Conservation (phyloP, 2,329 filamentous ascomycete genomes). For the Colletotrichum sp. region DNA sequence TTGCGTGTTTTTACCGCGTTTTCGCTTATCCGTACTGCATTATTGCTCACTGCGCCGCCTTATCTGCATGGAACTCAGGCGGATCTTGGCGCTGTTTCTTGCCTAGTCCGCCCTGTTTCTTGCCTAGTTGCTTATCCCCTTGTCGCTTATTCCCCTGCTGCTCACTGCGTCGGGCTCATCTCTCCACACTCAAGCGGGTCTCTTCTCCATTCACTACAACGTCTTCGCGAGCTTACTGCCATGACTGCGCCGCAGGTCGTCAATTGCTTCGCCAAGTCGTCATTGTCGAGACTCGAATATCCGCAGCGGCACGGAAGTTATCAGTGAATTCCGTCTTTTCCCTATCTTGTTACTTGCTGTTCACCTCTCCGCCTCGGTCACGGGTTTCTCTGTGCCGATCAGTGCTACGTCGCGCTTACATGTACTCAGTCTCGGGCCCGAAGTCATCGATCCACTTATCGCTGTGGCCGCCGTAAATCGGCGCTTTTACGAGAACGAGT, state of each 20-base stretch:
- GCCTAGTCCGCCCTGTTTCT: background rate
- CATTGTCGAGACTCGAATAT: background rate
- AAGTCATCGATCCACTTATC: background rate
- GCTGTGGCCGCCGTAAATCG: background rate
- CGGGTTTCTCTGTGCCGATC: background rate
- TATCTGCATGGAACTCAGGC: background rate
- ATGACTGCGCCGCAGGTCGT: background rate
- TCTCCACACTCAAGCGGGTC: background rate
- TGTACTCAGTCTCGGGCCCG: background rate
- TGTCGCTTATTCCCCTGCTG: background rate
- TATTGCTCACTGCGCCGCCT: background rate
- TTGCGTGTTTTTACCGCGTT: background rate
- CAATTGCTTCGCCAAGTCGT: background rate
- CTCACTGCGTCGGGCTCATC: background rate
- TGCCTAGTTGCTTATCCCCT: background rate
- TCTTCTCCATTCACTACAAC: background rate
- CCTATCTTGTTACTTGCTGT: background rate
- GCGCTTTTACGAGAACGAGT: background rate
- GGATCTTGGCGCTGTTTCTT: background rate
- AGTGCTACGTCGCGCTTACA: background rate
- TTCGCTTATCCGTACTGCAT: background rate
- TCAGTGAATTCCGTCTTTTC: background rate
- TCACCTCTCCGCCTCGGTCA: background rate
- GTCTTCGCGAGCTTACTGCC: background rate
- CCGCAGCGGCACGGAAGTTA: background rate